Evolutionary conservation across 2,329 filamentous ascomycete species (phyloP).

Genomic region (Aplosporella prunicola): DNA sequence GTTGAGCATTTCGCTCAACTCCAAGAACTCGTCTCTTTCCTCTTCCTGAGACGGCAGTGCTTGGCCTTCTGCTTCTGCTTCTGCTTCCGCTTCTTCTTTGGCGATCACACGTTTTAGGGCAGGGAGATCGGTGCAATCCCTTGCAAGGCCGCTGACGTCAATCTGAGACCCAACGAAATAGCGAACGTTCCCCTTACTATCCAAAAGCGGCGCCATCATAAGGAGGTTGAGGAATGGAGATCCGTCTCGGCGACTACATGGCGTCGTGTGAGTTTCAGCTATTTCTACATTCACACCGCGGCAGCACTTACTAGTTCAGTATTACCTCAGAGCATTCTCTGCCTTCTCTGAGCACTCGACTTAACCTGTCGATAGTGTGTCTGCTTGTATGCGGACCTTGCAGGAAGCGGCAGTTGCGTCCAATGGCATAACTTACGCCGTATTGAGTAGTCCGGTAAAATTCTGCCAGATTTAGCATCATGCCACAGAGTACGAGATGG

Average conservation of each 20-base stretch:
- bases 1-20: constrained; percentile 62
- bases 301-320: constrained; percentile 60
- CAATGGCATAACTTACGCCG: constrained; percentile 61
- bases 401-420: constrained; percentile 69
- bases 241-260: constrained; percentile 56
- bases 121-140: constrained; percentile 56
- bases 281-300: constrained; percentile 6
- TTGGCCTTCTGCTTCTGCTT: constrained; percentile 18
- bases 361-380: constrained; percentile 52
- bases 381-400: constrained; percentile 64
- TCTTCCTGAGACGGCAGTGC: constrained; percentile 14
- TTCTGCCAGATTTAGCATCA: constrained; percentile 39
- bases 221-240: constrained; percentile 69
- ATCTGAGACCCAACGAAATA: constrained; percentile 67
- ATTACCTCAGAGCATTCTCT: constrained; percentile 65
- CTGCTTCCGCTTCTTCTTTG: constrained; percentile 20
- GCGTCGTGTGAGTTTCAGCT: neutral
- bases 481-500: neutral
- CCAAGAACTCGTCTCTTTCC: constrained; percentile 54
- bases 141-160: constrained; percentile 59
- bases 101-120: constrained; percentile 45
- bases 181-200: constrained; percentile 55
- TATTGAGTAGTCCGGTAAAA: constrained; percentile 69
- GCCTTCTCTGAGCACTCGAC: constrained; percentile 51
- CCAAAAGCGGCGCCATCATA: constrained; percentile 62